A percentile compares a stretch with the other conserved stretches of the same genome.
Conservation (phyloP, 371 early-diverging fungal genomes). For the Lichtheimia corymbifera region DNA sequence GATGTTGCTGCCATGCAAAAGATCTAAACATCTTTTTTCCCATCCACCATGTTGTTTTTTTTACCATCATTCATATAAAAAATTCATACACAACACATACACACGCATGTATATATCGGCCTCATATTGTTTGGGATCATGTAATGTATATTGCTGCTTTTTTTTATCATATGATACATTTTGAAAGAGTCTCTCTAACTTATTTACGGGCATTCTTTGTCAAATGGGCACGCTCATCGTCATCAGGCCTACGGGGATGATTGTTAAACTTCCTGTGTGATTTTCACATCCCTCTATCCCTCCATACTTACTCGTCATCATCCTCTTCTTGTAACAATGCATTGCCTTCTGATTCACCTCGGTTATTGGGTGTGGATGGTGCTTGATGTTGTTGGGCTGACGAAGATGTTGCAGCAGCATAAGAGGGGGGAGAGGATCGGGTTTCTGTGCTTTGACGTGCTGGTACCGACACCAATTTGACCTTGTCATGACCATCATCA, state of each 20-base stretch:
- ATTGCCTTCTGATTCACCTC: constrained; percentile 10
- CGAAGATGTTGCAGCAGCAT: background rate
- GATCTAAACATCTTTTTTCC: constrained; percentile 65
- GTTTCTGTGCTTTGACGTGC: too few relatives aligned
- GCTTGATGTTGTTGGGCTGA: background rate
- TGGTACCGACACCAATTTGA: constrained; percentile 17
- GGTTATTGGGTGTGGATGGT: background rate
- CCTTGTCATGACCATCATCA: constrained; percentile 46
- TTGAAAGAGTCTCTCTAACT: background rate
- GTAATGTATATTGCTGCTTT: background rate
- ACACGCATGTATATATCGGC: background rate
- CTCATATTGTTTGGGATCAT: background rate
- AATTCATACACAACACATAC: background rate
- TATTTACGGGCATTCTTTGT: constrained; percentile 37
- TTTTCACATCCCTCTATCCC: too few relatives aligned
- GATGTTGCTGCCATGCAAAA: constrained; percentile 93
- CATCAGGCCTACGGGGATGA: constrained; percentile 25
- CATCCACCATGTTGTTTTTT: too few relatives aligned
- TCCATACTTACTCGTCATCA: constrained; percentile 36
- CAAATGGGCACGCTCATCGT: constrained; percentile 35
- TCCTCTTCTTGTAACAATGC: too few relatives aligned
- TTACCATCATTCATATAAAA: too few relatives aligned
- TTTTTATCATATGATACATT: background rate
- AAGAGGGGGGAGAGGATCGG: too few relatives aligned
- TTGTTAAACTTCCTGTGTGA: background rate